phyloP scores from a whole-genome alignment of 768 basidiomycete species.

The Pleurotus cornucopiae region DNA sequence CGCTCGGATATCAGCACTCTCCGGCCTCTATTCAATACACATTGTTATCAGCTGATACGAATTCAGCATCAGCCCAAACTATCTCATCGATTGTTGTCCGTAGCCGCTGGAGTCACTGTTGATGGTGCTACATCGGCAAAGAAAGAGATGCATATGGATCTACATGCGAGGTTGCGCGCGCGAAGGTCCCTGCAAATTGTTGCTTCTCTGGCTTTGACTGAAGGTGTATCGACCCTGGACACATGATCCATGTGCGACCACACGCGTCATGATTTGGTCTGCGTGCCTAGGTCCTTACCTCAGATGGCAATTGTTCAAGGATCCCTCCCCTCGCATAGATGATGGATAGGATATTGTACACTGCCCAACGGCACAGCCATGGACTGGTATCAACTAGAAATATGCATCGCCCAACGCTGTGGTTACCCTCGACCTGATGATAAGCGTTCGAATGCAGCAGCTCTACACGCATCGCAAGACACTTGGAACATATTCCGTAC shows the following conservation, averaged over 20 bases:
- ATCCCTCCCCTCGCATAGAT: too few relatives aligned
- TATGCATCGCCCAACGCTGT: too few relatives aligned
- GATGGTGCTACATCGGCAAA: constrained; percentile 1
- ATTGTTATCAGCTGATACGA: constrained; percentile 4
- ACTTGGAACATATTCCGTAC: constrained; percentile 66
- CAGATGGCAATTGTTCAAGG: too few relatives aligned
- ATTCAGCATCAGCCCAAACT: not conserved
- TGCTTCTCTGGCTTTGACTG: constrained; percentile 4
- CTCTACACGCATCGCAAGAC: constrained; percentile 54
- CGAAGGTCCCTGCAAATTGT: not conserved
- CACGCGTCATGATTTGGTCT: constrained; percentile 6
- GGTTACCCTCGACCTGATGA: constrained; percentile 1
- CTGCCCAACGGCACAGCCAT: too few relatives aligned
- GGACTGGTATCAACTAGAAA: too few relatives aligned
- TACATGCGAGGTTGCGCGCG: not conserved
- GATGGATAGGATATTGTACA: too few relatives aligned
- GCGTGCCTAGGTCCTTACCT: not conserved
- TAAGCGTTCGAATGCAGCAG: constrained; percentile 27
- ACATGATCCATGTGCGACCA: constrained; percentile 2
- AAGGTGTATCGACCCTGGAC: constrained; percentile 8
- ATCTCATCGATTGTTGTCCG: constrained; percentile 2
- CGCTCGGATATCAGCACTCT: not conserved
- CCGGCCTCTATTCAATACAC: constrained; percentile 6
- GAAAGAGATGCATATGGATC: constrained; percentile 3
- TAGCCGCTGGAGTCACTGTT: not conserved